Conservation (phyloP, 208 protist genomes). For the Wallacemonas collosoma region DNA sequence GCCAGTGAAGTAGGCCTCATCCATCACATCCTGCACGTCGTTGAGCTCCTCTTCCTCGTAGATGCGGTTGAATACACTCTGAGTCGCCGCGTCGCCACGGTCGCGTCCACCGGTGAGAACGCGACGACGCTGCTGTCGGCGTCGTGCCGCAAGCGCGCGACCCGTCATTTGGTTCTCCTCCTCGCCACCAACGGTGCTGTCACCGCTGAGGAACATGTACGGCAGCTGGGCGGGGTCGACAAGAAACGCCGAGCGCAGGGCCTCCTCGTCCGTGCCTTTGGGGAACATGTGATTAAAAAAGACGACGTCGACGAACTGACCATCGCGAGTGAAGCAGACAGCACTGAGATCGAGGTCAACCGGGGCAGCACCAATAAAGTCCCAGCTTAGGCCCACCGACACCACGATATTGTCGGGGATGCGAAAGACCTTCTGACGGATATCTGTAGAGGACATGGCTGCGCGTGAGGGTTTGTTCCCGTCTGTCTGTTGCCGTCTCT, state of each 20-base stretch:
- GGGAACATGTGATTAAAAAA: conserved; percentile 89
- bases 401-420: conserved; percentile 68
- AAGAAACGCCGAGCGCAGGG: conserved; percentile 37
- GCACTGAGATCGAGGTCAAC: conserved; percentile 83
- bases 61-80: conserved; percentile 59
- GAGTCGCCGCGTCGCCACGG: conserved; percentile 30
- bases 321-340: conserved; percentile 76
- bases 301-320: conserved; percentile 74
- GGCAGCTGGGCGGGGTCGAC: conserved; percentile 60
- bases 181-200: conserved; percentile 80
- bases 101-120: conserved; percentile 26
- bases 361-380: conserved; percentile 74
- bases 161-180: conserved; percentile 75
- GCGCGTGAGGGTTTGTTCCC: too few relatives aligned
- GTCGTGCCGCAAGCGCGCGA: conserved; percentile 50
- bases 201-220: conserved; percentile 85
- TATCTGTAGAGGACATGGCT: conserved; percentile 43
- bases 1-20: conserved; percentile 35
- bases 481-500: too few relatives aligned
- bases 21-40: conserved; percentile 49
- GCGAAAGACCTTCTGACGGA: conserved; percentile 84
- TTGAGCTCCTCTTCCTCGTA: conserved; percentile 73
- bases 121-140: conserved; percentile 27
- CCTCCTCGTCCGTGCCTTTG: conserved; percentile 49
- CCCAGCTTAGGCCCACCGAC: conserved; percentile 74